These are phyloP conservation scores for Peronospora tabacina DNA, from an alignment of 352 stramenopile species.

Conservation along the genomic window DNA sequence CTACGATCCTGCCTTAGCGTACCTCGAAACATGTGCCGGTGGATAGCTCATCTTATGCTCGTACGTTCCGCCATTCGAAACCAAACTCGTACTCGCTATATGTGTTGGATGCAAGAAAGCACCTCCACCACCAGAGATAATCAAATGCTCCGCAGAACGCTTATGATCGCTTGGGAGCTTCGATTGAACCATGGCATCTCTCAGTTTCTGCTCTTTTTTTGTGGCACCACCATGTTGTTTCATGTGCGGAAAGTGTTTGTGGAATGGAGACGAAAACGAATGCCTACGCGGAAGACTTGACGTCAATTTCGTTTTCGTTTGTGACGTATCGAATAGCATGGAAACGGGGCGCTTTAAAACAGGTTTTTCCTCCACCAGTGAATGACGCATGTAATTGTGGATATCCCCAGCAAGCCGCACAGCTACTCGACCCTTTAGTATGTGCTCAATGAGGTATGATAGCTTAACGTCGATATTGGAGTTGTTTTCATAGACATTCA, in stretches of 20 bases:
- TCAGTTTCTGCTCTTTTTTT: slow-evolving; percentile 12
- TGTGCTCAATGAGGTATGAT: slow-evolving; percentile 61
- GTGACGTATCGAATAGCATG: slow-evolving; percentile 22
- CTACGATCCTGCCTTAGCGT: slow-evolving; percentile 5
- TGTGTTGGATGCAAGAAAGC: slow-evolving; percentile 89
- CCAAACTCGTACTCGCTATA: slow-evolving; percentile 44
- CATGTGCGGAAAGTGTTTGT: slow-evolving; percentile 82
- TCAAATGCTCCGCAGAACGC: slow-evolving; percentile 51
- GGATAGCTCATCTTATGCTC: slow-evolving; percentile 79
- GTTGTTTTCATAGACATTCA: slow-evolving; percentile 82
- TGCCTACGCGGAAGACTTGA: slow-evolving; percentile 24
- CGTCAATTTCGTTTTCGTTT: slow-evolving; percentile 9
- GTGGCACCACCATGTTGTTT: slow-evolving; percentile 13
- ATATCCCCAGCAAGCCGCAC: slow-evolving; percentile 87
- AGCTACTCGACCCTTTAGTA: slow-evolving; percentile 65
- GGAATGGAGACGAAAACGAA: slow-evolving; percentile 27
- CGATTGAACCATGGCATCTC: slow-evolving; percentile 6
- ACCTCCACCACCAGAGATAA: slow-evolving; percentile 87
- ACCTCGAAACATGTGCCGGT: slow-evolving; percentile 65
- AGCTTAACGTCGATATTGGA: slow-evolving; percentile 69
- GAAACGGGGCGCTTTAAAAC: slow-evolving; percentile 26
- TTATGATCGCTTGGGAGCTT: slow-evolving; percentile 6
- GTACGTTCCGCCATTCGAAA: slow-evolving; percentile 70
- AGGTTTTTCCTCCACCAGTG: slow-evolving; percentile 40
- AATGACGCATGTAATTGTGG: slow-evolving; percentile 91